Conservation (phyloP, 257 asterid species). For the Lantana camara region DNA sequence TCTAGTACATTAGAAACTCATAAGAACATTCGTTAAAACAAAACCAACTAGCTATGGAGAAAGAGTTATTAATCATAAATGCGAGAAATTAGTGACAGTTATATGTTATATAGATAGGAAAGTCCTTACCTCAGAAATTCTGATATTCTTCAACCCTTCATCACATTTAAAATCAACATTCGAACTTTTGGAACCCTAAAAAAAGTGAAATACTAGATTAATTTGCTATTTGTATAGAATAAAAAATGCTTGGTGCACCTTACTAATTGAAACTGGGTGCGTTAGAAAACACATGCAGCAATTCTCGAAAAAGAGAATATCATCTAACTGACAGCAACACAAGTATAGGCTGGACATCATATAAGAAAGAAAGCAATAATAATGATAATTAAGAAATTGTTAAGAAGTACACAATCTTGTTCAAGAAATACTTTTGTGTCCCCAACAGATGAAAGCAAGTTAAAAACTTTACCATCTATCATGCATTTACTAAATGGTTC, state of each 20-base stretch:
- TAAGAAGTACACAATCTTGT: slow-evolving; percentile 17
- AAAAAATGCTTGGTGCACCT: slow-evolving; percentile 18
- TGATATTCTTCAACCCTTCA: slow-evolving; percentile 63
- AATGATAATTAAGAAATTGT: background rate
- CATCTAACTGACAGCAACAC: slow-evolving; percentile 16
- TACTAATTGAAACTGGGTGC: slow-evolving; percentile 17
- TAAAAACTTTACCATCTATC: background rate
- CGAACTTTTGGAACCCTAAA: slow-evolving; percentile 63
- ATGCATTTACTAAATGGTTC: background rate
- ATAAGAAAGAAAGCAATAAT: slow-evolving; percentile 7
- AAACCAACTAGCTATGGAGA: slow-evolving; percentile 1
- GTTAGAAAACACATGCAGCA: background rate
- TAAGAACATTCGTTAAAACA: background rate
- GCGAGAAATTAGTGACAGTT: slow-evolving; percentile 1
- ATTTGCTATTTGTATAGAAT: slow-evolving; percentile 13
- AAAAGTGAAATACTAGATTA: slow-evolving; percentile 28
- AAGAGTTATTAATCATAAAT: too few species aligned
- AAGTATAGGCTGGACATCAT: too few species aligned
- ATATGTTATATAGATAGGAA: slow-evolving; percentile 19
- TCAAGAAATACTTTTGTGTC: slow-evolving; percentile 16
- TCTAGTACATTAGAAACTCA: background rate
- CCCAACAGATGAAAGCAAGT: slow-evolving; percentile 19
- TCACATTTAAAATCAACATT: slow-evolving; percentile 67
- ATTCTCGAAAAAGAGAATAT: background rate
- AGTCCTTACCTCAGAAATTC: slow-evolving; percentile 71